These are phyloP conservation scores for Colletotrichum lindemuthianum DNA, from an alignment of 2,329 filamentous ascomycete species.

Conservation along the genomic window DNA sequence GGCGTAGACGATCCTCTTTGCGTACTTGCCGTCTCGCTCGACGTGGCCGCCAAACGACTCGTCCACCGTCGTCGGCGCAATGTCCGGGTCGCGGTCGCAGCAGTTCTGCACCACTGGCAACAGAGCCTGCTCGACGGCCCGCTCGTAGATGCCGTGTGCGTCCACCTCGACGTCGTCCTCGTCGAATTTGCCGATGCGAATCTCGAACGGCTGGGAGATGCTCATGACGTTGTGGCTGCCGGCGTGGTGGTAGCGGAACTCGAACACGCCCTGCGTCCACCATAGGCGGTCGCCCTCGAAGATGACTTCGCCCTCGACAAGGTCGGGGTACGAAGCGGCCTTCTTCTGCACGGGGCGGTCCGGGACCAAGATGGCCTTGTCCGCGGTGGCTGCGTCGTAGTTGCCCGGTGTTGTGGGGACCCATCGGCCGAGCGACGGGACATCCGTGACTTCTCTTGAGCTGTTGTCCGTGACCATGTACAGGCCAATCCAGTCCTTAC, in stretches of 20 bases:
- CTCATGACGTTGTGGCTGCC: constrained; percentile 94
- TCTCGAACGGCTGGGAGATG: constrained; percentile 92
- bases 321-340: constrained; percentile 63
- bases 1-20: constrained; percentile 90
- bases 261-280: constrained; percentile 97
- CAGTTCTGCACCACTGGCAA: constrained; percentile 90
- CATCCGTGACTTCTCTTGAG: constrained; percentile 83
- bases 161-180: constrained; percentile 74
- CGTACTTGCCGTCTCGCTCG: constrained; percentile 88
- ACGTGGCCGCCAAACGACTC: constrained; percentile 88
- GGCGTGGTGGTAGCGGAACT: constrained; percentile 96
- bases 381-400: constrained; percentile 80
- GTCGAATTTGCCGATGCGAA: constrained; percentile 83
- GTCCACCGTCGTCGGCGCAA: constrained; percentile 81
- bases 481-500: constrained; percentile 93
- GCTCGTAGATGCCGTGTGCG: constrained; percentile 69
- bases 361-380: constrained; percentile 78
- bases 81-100: constrained; percentile 89
- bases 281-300: constrained; percentile 95
- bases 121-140: constrained; percentile 79
- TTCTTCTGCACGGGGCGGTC: constrained; percentile 67
- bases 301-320: constrained; percentile 81
- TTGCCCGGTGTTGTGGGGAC: constrained; percentile 79
- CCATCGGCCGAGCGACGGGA: constrained; percentile 91
- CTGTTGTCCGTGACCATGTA: constrained; percentile 97